Evolutionary conservation across 345 rosid genomes (phyloP), one percentile per base, ranked within the genome.

Genomic region (Isatis tinctoria): DNA sequence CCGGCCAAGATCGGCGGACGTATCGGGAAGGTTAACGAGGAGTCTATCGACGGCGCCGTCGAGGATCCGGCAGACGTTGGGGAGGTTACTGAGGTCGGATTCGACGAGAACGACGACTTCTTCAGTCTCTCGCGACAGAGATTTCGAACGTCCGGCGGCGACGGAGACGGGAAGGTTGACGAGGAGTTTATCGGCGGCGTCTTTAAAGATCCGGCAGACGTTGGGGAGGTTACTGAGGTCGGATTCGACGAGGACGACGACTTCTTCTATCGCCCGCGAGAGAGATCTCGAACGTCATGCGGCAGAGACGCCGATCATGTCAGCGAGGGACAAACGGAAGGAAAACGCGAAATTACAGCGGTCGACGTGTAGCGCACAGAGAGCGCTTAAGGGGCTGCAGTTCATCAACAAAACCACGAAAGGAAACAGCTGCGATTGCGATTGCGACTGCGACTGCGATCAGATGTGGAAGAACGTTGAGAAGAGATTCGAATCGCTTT

Each of bases 391-490:
- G 71, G 97, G 97, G 6, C 81, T 94, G 28, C 79, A 92, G 54
- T 92, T 94, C 49, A 94, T 94, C 0, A 87, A 78, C 49, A 87
- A 82, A 72, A 85, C 86, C 0, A 87, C 88, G 0, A 78, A 72
- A 14, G 80, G 57, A 13, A 72, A 72, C 1, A 87, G 68, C 41
- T 80, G 83, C 36, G 88, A 74, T 22, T 83, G 86, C 87, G 71
- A 80, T 63, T 89, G 97, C 90, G 39, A 65, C 4, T 75, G 79
- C 59, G 47, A 65, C 49, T 65, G 80, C 73, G 90, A 82, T 44
- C 82, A 85, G 85, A 72, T 84, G 75, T 94, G 98, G 98, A 75
- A 77, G 65, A 75, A 80, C 69, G 97, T 92, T 3, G 97, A 88
- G 81, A 65, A 79, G 1, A 65, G 90, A 60, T 94, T 90, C 80